Conservation (phyloP, 2,329 filamentous ascomycete genomes). For the Phialophora chinensis region DNA sequence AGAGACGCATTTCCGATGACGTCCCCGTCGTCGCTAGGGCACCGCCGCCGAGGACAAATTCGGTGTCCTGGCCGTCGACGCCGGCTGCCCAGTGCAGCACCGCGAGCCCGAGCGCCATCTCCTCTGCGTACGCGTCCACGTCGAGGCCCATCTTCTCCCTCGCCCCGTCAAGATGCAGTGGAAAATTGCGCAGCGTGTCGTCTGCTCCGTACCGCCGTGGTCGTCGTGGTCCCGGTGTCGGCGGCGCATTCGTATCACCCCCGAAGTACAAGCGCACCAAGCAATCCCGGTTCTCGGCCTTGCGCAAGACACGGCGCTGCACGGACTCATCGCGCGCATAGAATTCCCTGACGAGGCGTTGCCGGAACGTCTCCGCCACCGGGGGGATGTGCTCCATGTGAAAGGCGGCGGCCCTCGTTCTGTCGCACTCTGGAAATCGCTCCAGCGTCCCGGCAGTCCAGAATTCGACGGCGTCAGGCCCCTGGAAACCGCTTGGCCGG, state of each 20-base stretch:
- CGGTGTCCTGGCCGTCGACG: constrained; percentile 30
- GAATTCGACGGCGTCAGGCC: constrained; percentile 13
- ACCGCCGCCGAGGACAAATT: constrained; percentile 29
- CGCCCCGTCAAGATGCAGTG: constrained; percentile 30
- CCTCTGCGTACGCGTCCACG: constrained; percentile 26
- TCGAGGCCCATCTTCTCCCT: constrained; percentile 21
- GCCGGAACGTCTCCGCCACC: constrained; percentile 12
- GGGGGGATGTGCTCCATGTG: constrained; percentile 25
- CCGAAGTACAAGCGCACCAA: constrained; percentile 26
- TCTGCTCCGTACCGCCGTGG: constrained; percentile 14
- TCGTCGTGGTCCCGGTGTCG: too few relatives aligned
- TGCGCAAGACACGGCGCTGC: constrained; percentile 12
- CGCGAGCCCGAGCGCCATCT: constrained; percentile 34
- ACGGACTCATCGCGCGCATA: constrained; percentile 7
- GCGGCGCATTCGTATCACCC: constrained; percentile 13
- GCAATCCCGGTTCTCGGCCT: constrained; percentile 26
- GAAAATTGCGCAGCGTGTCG: constrained; percentile 31
- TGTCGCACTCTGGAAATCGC: constrained; percentile 22
- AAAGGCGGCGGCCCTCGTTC: constrained; percentile 21
- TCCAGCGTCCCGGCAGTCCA: constrained; percentile 10
- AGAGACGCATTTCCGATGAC: constrained; percentile 26
- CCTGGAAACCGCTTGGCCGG: constrained; percentile 3
- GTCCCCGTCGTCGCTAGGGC: constrained; percentile 13
- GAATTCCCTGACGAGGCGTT: constrained; percentile 17
- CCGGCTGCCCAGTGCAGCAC: constrained; percentile 32